Base-by-base conservation (phyloP, 352 stramenopile genomes). In the Pythium biforme region DNA sequence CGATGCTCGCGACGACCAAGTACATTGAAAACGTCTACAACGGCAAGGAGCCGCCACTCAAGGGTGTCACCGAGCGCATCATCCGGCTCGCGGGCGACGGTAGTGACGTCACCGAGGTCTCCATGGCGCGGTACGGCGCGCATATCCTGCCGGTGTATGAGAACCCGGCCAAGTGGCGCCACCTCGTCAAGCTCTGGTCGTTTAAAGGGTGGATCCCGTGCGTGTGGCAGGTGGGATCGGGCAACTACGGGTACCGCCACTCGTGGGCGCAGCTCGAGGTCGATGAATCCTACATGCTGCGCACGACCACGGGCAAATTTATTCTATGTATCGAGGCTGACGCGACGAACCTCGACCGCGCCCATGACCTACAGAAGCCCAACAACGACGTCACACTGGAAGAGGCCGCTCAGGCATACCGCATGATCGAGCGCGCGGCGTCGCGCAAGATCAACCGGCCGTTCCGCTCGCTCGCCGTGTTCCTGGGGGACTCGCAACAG, bases 141-240 rank as follows among this genome's bases (percentile, higher is more conserved):
- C 79, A 89, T 55, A 89, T 89, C 19, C 50, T 89, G 19, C 79
- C 79, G 8, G 77, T 89, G 19, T 86, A 82, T 55, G 77, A 89
- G 51, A 66, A 79, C 43, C 77, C 75, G 19, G 46, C 61, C 9
- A 66, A 79, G 53, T 78, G 76, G 45, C 73, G 74, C 3, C 72
- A 87, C 48, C 69, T 87, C 4, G 68, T 89, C 11, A 65, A 59
- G 26, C 66, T 73, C 23, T 89, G 79, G 79, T 86, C 77, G 14
- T 48, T 81, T 19, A 74, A 78, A 27, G 77, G 77, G n/a, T 72
- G 74, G 47, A 72, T 89, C 27, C 79, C 79, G 11, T 86, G 75
- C 33, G 61, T 86, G 29, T 89, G 79, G 79, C 58, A 80, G 9
- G 77, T 89, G 6, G 60, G 58, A 6, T 67, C 75, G 14, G 77